phyloP scores from a whole-genome alignment of 208 protist species.

The Entamoeba moshkovskii region DNA sequence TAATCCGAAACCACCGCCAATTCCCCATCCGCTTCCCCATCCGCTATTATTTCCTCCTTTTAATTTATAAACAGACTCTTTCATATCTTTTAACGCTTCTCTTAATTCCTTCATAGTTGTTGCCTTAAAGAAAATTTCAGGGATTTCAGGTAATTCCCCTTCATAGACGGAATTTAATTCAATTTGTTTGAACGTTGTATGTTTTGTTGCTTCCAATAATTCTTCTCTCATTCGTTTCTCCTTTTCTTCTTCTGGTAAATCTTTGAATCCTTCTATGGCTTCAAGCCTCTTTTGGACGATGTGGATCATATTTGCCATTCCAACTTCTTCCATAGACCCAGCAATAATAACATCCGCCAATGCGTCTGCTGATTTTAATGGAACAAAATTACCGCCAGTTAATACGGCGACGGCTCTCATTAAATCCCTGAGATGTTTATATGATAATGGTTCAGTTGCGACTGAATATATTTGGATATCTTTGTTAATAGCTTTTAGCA shows the following conservation, averaged over 20 bases:
- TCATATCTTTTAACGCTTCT: background rate
- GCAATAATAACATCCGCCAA: background rate
- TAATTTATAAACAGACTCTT: background rate
- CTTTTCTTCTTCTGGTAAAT: background rate
- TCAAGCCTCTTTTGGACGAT: background rate
- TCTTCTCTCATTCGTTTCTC: background rate
- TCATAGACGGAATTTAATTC: background rate
- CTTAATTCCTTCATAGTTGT: background rate
- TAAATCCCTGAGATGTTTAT: background rate
- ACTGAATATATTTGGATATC: background rate
- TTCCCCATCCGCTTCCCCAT: no score
- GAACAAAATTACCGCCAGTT: background rate
- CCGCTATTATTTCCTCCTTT: no score
- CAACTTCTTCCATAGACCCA: background rate
- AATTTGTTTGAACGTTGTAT: background rate
- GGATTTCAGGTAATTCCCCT: background rate
- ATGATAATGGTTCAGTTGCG: background rate
- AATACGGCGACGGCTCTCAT: background rate
- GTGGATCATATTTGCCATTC: background rate
- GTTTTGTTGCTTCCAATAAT: background rate
- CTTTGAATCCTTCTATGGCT: background rate
- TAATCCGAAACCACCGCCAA: no score
- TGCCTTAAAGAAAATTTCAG: background rate
- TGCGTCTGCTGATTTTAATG: background rate
- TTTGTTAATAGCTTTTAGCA: background rate